Percentiles rank a stretch among this genome's conserved stretches.
Conservation (phyloP, 176 grass and related monocot species). For the Pontederia crassipes region DNA sequence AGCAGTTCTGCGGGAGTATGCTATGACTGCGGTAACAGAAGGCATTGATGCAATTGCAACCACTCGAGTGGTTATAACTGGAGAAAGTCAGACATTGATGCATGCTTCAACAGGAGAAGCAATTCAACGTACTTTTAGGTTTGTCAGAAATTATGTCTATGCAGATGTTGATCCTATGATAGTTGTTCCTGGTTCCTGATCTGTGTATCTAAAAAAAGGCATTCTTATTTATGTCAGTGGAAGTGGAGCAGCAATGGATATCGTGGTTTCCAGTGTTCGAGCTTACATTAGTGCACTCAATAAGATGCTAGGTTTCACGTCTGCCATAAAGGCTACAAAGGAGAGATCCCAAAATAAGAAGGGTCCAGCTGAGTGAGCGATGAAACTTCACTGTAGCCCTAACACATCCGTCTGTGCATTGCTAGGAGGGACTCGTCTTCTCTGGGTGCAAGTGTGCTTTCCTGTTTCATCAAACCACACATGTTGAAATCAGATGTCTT, state of each 20-base stretch:
- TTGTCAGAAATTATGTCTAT: neutral
- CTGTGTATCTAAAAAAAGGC: no score
- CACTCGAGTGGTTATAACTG: conserved; percentile 54
- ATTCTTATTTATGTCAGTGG: conserved; percentile 42
- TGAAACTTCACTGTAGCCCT: no score
- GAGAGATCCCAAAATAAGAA: conserved; percentile 15
- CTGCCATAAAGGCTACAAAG: conserved; percentile 37
- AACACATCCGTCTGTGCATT: no score
- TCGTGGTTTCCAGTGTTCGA: conserved; percentile 74
- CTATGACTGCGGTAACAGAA: conserved; percentile 79
- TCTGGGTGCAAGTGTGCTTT: no score
- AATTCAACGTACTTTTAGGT: conserved; percentile 65
- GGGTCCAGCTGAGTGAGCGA: neutral
- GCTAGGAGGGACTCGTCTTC: no score
- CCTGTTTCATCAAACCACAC: no score
- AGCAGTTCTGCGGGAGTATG: conserved; percentile 66
- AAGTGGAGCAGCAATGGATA: conserved; percentile 62
- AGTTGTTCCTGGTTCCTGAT: no score
- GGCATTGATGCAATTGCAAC: conserved; percentile 97
- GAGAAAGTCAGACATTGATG: conserved; percentile 21
- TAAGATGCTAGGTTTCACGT: conserved; percentile 70
- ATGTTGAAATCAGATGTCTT: no score
- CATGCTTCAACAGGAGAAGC: conserved; percentile 34
- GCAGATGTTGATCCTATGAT: no score
- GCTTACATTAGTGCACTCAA: conserved; percentile 84